phyloP scores from a whole-genome alignment of 2,329 filamentous ascomycete species.

The Aureobasidium namibiae region DNA sequence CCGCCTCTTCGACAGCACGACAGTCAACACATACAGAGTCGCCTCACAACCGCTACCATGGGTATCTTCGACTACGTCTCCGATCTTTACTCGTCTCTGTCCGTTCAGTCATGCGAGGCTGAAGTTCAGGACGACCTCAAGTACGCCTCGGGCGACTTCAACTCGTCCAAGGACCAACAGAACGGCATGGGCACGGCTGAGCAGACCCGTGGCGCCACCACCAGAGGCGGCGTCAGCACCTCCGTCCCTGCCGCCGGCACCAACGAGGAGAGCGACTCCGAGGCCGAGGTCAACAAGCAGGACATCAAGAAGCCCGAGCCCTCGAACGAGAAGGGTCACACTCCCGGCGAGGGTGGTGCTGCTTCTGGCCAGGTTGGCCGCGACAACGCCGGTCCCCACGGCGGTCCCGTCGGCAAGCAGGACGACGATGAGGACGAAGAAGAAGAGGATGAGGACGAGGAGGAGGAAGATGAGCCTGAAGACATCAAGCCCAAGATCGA shows the following conservation, averaged over 20 bases:
- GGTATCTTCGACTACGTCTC: slow-evolving; percentile 57
- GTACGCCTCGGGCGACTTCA: slow-evolving; percentile 35
- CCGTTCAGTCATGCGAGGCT: slow-evolving; percentile 51
- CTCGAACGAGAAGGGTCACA: slow-evolving; percentile 21
- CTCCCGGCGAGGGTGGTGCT: slow-evolving; percentile 21
- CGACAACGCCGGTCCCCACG: slow-evolving; percentile 20
- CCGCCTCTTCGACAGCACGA: slow-evolving; percentile 6
- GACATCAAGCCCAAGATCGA: slow-evolving; percentile 84
- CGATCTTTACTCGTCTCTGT: slow-evolving; percentile 58
- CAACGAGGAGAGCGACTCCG: slow-evolving; percentile 34
- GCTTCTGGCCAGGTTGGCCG: slow-evolving; percentile 22
- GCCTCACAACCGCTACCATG: slow-evolving; percentile 36
- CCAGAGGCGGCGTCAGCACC: slow-evolving; percentile 32
- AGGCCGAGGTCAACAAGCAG: slow-evolving; percentile 36
- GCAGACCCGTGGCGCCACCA: slow-evolving; percentile 23
- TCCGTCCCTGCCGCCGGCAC: slow-evolving; percentile 33
- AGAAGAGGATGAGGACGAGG: slow-evolving; percentile 68
- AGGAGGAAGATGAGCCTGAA: slow-evolving; percentile 76
- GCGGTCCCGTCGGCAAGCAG: slow-evolving; percentile 23
- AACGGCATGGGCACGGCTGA: slow-evolving; percentile 22
- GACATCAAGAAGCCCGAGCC: slow-evolving; percentile 27
- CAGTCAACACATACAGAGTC: slow-evolving; percentile 6
- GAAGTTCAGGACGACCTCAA: slow-evolving; percentile 49
- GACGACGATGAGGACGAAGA: slow-evolving; percentile 41
- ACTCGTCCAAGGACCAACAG: slow-evolving; percentile 27